Evolutionary conservation across 805 yeast species (phyloP), one percentile per base, ranked within the genome.

Genomic region (Teunomyces gatunensis): DNA sequence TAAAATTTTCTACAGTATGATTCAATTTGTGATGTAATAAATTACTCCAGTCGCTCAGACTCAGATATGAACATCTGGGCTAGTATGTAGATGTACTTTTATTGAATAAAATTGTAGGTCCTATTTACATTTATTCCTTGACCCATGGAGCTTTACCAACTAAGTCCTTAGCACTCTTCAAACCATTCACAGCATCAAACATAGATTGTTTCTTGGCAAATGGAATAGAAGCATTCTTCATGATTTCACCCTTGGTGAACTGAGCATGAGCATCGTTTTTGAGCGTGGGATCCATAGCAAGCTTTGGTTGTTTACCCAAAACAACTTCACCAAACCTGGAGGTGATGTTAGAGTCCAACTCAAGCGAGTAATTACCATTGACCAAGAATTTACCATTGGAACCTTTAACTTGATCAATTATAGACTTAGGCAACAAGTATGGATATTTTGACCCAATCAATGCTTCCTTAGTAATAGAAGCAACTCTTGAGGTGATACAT

Each of bases 381-480:
- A 70, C 58, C 42, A 73, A 54, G 49, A 68, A 73, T 49, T 54
- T 56, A 55, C 68, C 70, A 34, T 33, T 37, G 35, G 54, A 60
- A 3, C 54, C 58, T 41, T 47, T 47, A 25, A 45, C 52, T 6
- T 52, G 56, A 25, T 67, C 65, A 34, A 73, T 59, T 34, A 72
- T 55, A 9, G 61, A 42, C 48, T 54, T 61, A 17, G 78, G 76
- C 48, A 73, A 57, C 48, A 57, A 56, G 59, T 63, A 73, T 4
- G 78, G 78, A 54, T 71, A 73, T 42, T 71, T 67, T 15, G 76
- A 69, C 39, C 60, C 59, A 42, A 68, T 48, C 51, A 73, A 64
- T 27, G 64, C 55, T 35, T 67, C 64, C 57, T 73, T 73, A 46
- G 74, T 61, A 42, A 73, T 64, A 39, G 75, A 68, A 2, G 75